Percentiles rank a stretch among this genome's conserved stretches.
phyloP scores from a whole-genome alignment of 495 filamentous ascomycete species.

The Neurospora sp. region DNA sequence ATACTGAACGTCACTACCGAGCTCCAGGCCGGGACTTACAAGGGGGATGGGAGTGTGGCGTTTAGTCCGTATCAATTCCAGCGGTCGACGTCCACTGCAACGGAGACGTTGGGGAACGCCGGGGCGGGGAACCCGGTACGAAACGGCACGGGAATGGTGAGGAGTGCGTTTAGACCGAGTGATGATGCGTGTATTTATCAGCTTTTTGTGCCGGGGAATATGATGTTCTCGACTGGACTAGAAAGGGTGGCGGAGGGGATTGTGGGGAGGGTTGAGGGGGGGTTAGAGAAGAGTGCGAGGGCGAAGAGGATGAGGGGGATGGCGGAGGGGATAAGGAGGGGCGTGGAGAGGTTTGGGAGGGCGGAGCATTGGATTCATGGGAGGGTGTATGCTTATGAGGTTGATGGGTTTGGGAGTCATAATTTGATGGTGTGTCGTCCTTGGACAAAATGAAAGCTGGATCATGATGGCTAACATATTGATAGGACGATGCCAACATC shows the following conservation, averaged over 20 bases:
- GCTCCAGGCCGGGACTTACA: constrained; percentile 46
- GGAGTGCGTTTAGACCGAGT: constrained; percentile 40
- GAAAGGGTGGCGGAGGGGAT: background rate
- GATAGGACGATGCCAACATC: constrained; percentile 50
- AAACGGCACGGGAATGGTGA: constrained; percentile 45
- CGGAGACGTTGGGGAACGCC: constrained; percentile 46
- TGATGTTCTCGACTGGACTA: background rate
- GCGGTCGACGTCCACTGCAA: constrained; percentile 36
- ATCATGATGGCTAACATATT: too few relatives aligned
- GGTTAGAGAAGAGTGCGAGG: background rate
- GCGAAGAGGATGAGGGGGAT: background rate
- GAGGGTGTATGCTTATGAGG: constrained; percentile 49
- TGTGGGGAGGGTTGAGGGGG: background rate
- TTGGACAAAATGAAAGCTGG: too few relatives aligned
- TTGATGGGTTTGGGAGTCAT: constrained; percentile 46
- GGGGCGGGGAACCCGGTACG: constrained; percentile 49
- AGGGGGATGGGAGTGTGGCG: constrained; percentile 41
- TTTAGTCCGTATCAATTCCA: constrained; percentile 45
- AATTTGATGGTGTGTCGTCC: too few relatives aligned
- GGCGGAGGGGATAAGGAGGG: background rate
- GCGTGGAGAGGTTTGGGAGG: background rate
- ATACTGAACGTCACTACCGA: constrained; percentile 38
- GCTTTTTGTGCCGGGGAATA: background rate
- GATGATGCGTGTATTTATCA: background rate
- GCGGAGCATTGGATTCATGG: background rate